Evolutionary conservation across 768 basidiomycete species (phyloP).

Genomic region (Termitomyces sp.): DNA sequence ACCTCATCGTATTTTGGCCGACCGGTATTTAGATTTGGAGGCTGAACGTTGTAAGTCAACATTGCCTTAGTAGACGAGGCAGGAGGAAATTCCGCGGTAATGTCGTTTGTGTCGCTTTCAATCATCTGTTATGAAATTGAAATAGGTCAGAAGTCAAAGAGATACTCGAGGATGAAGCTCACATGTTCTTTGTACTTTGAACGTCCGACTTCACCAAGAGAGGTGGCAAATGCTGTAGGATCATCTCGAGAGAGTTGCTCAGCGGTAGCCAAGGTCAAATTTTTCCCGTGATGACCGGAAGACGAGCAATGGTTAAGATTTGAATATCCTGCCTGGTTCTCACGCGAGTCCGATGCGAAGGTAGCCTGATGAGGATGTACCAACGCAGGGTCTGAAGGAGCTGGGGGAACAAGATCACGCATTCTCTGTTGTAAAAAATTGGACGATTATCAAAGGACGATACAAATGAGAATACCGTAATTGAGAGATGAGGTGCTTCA

Average conservation of each 20-base stretch:
- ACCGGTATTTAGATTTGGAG: neutral
- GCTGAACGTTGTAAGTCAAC: neutral
- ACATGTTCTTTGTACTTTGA: neutral
- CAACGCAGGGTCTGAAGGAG: neutral
- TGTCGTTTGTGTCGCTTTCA: neutral
- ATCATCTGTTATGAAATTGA: neutral
- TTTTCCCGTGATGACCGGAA: conserved; percentile 19
- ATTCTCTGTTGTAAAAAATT: neutral
- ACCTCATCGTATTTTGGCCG: neutral
- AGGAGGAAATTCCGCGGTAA: neutral
- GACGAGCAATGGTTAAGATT: conserved; percentile 1
- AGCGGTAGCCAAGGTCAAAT: conserved; percentile 5
- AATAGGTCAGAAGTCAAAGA: neutral
- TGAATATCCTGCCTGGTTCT: conserved; percentile 6
- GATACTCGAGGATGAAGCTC: neutral
- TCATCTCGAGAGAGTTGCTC: conserved; percentile 13
- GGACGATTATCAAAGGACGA: neutral
- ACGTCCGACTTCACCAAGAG: neutral
- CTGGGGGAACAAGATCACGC: neutral
- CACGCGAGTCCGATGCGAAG: conserved; percentile 1
- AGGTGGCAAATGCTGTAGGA: conserved; percentile 1
- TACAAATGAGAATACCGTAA: neutral
- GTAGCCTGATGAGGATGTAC: conserved; percentile 3
- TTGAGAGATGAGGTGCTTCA: conserved; percentile 15
- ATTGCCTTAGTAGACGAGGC: neutral